A percentile compares a stretch with the other conserved stretches of the same genome.
Evolutionary conservation across 2,329 filamentous ascomycete species (phyloP).

Genomic region (Ophiostoma angusticollis): DNA sequence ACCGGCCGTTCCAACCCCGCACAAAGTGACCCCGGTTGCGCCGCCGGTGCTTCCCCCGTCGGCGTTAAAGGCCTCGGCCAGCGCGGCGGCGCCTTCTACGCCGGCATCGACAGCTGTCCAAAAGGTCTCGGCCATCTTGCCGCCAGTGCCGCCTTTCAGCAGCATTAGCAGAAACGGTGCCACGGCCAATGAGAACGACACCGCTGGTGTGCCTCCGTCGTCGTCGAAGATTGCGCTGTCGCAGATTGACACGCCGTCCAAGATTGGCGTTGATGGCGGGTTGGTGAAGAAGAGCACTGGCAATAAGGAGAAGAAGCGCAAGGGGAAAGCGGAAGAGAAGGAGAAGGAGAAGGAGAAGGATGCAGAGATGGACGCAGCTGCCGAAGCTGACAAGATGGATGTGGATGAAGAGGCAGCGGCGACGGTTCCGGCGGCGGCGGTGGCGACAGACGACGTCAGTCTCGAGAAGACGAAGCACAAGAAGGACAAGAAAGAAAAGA

Average conservation of each 20-base stretch:
- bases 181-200: neutral
- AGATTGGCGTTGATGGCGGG: conserved; percentile 2
- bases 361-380: neutral
- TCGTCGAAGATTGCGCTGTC: conserved; percentile 9
- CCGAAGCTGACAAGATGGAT: neutral
- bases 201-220: neutral
- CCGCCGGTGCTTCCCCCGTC: conserved; percentile 13
- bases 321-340: conserved; percentile 5
- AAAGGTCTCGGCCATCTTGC: conserved; percentile 7
- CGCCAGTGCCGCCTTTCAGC: neutral
- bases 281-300: conserved; percentile 1
- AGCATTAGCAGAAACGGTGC: too few species aligned
- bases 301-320: conserved; percentile 7
- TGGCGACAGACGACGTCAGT: too few species aligned
- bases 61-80: neutral
- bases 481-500: conserved; percentile 7
- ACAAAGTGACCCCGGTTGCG: conserved; percentile 17
- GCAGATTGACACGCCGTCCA: conserved; percentile 11
- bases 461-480: conserved; percentile 5
- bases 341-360: conserved; percentile 8
- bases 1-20: conserved; percentile 2
- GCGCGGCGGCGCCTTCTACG: too few species aligned
- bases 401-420: neutral
- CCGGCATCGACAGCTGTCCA: neutral
- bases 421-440: too few species aligned